Evolutionary conservation across 768 basidiomycete species (phyloP).

Genomic region (Mycena chlorophos): DNA sequence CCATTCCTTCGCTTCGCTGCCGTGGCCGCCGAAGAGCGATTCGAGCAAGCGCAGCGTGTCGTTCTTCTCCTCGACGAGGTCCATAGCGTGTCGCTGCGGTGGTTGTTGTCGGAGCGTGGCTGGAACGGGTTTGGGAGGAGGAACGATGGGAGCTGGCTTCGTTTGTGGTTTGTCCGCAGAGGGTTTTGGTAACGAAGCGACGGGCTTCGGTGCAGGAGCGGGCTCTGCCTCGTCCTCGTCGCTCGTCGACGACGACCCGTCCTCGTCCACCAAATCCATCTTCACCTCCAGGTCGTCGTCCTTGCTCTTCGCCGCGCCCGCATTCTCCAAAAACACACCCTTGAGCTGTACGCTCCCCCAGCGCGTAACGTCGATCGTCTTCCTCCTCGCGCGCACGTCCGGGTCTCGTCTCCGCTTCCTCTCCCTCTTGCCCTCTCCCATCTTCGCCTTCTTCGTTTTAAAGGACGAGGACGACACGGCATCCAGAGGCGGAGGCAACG

Average conservation of each 20-base stretch:
- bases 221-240: neutral
- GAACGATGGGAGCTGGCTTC: slow-evolving; percentile 15
- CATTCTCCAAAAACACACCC: slow-evolving; percentile 61
- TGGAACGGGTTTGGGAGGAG: slow-evolving; percentile 1
- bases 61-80: slow-evolving; percentile 47
- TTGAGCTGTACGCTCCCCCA: slow-evolving; percentile 73
- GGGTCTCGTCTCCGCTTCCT: slow-evolving; percentile 51
- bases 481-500: too few species aligned
- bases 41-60: slow-evolving; percentile 49
- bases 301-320: slow-evolving; percentile 16
- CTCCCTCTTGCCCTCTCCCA: too few species aligned
- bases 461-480: too few species aligned
- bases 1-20: too few species aligned
- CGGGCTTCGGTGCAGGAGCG: neutral
- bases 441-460: too few species aligned
- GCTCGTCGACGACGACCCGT: slow-evolving; percentile 19
- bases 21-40: too few species aligned
- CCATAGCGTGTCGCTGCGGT: too few species aligned
- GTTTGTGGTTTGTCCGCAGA: neutral
- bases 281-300: neutral
- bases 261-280: slow-evolving; percentile 11
- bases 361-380: slow-evolving; percentile 70
- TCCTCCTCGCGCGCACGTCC: slow-evolving; percentile 56
- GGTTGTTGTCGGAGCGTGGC: too few species aligned
- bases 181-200: slow-evolving; percentile 3